These are phyloP conservation scores for Didymella glomerata DNA, from an alignment of 2,329 filamentous ascomycete genomes.

Conservation along the genomic window DNA sequence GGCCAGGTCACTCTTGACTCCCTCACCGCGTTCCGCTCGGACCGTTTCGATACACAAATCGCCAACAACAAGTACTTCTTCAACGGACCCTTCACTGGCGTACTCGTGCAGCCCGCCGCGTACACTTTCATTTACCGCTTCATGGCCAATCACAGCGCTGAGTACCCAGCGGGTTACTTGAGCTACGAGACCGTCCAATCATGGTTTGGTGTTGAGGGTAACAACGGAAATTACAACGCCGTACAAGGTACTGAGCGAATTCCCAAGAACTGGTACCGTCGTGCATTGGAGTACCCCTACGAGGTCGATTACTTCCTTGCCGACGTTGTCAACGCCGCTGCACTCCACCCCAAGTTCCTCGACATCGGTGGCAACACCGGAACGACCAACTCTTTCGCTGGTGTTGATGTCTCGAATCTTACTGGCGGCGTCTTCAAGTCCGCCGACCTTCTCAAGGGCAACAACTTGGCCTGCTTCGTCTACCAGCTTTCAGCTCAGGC, in stretches of 20 bases:
- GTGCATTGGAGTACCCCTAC: conserved; percentile 35
- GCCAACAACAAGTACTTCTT: conserved; percentile 33
- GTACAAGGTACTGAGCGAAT: conserved; percentile 32
- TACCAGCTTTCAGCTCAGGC: conserved; percentile 33
- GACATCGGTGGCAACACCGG: conserved; percentile 36
- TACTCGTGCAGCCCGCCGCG: conserved; percentile 38
- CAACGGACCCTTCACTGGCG: conserved; percentile 34
- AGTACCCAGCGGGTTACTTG: conserved; percentile 27
- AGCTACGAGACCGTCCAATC: conserved; percentile 32
- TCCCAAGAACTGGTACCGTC: conserved; percentile 36
- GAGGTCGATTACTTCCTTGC: conserved; percentile 33
- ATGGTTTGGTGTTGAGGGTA: conserved; percentile 35
- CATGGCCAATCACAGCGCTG: conserved; percentile 38
- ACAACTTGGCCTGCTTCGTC: conserved; percentile 29
- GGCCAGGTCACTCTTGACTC: conserved; percentile 34
- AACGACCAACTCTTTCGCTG: conserved; percentile 34
- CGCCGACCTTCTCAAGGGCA: conserved; percentile 23
- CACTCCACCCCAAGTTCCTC: conserved; percentile 36
- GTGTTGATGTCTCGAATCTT: conserved; percentile 26
- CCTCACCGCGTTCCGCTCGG: conserved; percentile 30
- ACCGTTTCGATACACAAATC: conserved; percentile 32
- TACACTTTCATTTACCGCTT: conserved; percentile 41
- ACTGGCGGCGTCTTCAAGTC: conserved; percentile 32
- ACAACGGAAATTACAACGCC: conserved; percentile 27
- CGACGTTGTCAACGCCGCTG: conserved; percentile 29